These are phyloP conservation scores for Naganishia onofrii DNA, from an alignment of 768 basidiomycete genomes.

Conservation along the genomic window DNA sequence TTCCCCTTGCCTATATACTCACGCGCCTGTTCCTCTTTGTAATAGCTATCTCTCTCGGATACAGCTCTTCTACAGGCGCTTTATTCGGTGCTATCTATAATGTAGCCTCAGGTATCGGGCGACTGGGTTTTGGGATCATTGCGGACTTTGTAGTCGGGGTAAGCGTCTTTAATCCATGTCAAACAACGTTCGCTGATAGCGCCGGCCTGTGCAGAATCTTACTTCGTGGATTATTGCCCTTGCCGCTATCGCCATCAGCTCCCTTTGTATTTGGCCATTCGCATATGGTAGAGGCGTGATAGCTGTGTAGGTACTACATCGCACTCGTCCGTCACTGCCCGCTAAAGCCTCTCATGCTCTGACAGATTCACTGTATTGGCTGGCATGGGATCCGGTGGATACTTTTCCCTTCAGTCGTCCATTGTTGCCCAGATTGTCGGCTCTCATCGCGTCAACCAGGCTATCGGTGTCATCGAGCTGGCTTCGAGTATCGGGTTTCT, in stretches of 20 bases:
- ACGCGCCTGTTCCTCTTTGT: background rate
- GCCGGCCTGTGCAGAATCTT: conserved; percentile 2
- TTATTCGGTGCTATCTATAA: conserved; percentile 26
- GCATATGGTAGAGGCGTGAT: background rate
- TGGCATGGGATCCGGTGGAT: conserved; percentile 34
- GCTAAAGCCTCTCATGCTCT: background rate
- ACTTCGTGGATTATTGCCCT: conserved; percentile 22
- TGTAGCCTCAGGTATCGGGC: conserved; percentile 23
- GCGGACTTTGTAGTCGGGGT: conserved; percentile 24
- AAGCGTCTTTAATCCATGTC: background rate
- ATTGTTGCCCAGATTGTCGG: conserved; percentile 34
- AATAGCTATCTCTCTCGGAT: conserved; percentile 24
- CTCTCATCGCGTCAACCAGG: conserved; percentile 29
- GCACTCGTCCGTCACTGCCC: background rate
- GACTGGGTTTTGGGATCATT: conserved; percentile 22
- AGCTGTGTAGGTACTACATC: background rate
- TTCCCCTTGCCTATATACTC: background rate
- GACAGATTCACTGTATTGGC: conserved; percentile 25
- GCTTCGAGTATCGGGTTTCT: conserved; percentile 32
- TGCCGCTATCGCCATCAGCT: conserved; percentile 13
- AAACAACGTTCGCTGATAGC: background rate
- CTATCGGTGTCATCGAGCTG: conserved; percentile 31
- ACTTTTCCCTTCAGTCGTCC: conserved; percentile 34
- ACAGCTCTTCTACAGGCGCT: conserved; percentile 13
- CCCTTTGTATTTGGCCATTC: conserved; percentile 24